Base-by-base conservation (phyloP, 371 early-diverging fungal genomes). In the Spiromyces aspiralis region DNA sequence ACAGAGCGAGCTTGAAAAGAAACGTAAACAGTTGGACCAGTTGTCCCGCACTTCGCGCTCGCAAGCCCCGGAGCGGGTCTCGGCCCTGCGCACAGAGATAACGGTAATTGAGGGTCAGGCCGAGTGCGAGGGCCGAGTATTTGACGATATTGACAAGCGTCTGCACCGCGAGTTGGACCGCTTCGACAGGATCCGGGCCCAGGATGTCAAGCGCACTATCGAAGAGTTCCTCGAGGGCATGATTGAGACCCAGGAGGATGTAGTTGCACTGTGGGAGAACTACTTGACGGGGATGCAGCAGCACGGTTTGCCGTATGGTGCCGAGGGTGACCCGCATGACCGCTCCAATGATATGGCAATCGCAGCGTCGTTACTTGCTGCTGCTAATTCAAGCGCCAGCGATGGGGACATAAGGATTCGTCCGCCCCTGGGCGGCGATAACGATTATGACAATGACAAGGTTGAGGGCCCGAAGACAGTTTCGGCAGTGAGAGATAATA, bases 131-230 rank as follows among this genome's bases (percentile, higher is more conserved):
- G 62, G 74, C 43, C 70, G 70, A 25, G 84, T 80, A 16, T 89
- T 84, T 64, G 77, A 83, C 16, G 79, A 81, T 47, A 79, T 86
- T 12, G 76, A 86, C 3, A 72, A 70, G 45, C 51, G 80, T 27
- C 73, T 93, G 46, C 75, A 76, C 47, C 69, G 63, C 24, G 94
- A 93, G 62, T 60, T 93, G 28, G 86, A 81, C 53, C 75, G 87
- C 21, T 87, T 89, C 60, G 91, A 93, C 60, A 71, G 71, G n/a
- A 81, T 84, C 27, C 85, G 85, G 51, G 83, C 90, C 16, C 79
- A 79, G 25, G 90, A 90, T 55, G 83, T 90, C 57, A 75, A 84
- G 51, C 73, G 72, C 42, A 71, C 83, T 25, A 74, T 88, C 19
- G 84, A 87, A 57, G 69, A 72, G 3, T 86, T 83, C 48, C 65